Conservation (phyloP, 1,284 basidiomycete species). For the Cystobasidium slooffiae region DNA sequence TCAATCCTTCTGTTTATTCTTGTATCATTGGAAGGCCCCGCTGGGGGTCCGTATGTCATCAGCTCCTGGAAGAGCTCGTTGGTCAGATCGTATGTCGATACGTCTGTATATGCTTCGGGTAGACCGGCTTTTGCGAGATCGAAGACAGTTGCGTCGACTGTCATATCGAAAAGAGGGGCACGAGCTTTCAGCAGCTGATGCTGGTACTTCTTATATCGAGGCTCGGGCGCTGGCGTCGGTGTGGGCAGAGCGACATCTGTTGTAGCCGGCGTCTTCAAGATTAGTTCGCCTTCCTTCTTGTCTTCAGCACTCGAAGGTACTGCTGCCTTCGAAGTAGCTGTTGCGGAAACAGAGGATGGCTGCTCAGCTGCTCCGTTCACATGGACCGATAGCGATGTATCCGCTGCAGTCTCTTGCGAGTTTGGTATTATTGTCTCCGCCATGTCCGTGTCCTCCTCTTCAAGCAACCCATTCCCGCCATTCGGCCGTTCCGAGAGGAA, state of each 20-base stretch:
- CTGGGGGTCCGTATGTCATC: constrained; percentile 57
- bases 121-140: constrained; percentile 38
- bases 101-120: constrained; percentile 30
- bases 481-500: constrained; percentile 32
- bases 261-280: neutral
- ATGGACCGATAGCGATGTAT: neutral
- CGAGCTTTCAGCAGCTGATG: constrained; percentile 46
- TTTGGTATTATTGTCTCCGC: neutral
- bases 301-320: neutral
- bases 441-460: constrained; percentile 43
- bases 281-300: neutral
- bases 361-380: constrained; percentile 27
- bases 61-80: constrained; percentile 61
- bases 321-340: neutral
- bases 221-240: neutral
- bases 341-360: neutral
- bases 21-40: constrained; percentile 52
- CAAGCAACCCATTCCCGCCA: neutral
- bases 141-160: constrained; percentile 42
- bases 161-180: constrained; percentile 50
- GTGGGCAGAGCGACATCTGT: neutral
- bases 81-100: constrained; percentile 31
- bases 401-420: constrained; percentile 4
- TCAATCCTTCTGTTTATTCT: constrained; percentile 61
- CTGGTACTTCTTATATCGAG: constrained; percentile 29